Conservation (phyloP, 2,329 filamentous ascomycete species). For the Colletotrichum sp. region DNA sequence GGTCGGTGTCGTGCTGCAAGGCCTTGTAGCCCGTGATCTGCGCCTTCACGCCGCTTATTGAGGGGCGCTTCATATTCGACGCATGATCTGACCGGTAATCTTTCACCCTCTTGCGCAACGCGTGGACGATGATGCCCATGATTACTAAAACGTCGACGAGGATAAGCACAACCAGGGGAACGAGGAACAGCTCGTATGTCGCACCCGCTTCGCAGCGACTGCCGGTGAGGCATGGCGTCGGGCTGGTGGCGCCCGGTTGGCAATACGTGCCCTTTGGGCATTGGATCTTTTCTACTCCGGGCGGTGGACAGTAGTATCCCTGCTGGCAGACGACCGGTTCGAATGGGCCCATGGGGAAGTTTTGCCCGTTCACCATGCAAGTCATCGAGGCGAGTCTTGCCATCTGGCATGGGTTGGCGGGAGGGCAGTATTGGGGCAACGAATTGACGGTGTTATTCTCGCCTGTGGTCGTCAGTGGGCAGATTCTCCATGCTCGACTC, state of each 20-base stretch:
- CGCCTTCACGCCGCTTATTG: slow-evolving; percentile 32
- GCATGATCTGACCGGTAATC: neutral
- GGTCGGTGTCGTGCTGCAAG: slow-evolving; percentile 34
- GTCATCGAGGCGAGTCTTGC: slow-evolving; percentile 37
- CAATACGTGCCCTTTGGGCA: slow-evolving; percentile 58
- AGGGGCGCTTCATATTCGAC: neutral
- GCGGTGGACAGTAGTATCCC: slow-evolving; percentile 53
- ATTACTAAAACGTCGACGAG: slow-evolving; percentile 47
- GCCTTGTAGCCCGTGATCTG: slow-evolving; percentile 38
- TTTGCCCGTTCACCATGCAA: slow-evolving; percentile 35
- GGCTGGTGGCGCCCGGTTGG: slow-evolving; percentile 50
- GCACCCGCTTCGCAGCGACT: slow-evolving; percentile 52
- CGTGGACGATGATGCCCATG: slow-evolving; percentile 37
- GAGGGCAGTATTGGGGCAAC: slow-evolving; percentile 48
- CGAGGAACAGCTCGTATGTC: slow-evolving; percentile 42
- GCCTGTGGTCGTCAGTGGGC: slow-evolving; percentile 31
- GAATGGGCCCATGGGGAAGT: slow-evolving; percentile 49
- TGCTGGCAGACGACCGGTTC: slow-evolving; percentile 56
- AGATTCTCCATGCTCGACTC: neutral
- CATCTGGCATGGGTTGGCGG: slow-evolving; percentile 40
- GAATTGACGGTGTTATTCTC: slow-evolving; percentile 51
- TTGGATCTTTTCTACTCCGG: slow-evolving; percentile 39
- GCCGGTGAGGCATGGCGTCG: slow-evolving; percentile 50
- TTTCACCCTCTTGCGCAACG: slow-evolving; percentile 36
- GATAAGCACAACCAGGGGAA: slow-evolving; percentile 48